Base-by-base conservation (phyloP, 805 yeast genomes). In the Starmerella stigmatis region DNA sequence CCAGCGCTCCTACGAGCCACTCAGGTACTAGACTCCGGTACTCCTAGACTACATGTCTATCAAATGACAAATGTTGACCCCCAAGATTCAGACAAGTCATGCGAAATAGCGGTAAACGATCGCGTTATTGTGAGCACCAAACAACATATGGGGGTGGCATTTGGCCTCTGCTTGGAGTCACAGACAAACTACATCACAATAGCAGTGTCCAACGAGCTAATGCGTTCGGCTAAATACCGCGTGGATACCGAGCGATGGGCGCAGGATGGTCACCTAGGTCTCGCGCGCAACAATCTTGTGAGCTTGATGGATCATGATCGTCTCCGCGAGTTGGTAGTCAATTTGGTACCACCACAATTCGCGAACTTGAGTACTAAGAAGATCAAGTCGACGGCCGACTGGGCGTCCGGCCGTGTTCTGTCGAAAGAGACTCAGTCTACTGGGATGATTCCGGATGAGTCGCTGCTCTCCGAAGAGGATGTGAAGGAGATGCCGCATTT, bases 231-330 rank as follows among this genome's bases (percentile, higher is more conserved):
- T 7, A 51, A 44, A 27, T 86, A 74, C 52, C 68, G 97, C 45
- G 69, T 89, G 25, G 97, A 89, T 22, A 30, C 88, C 21, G 97
- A 89, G 59, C 78, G 76, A 57, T 94, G 86, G 62, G 86, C 79
- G 38, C 72, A 78, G 64, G 79, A 75, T 45, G 78, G 75, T 53
- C 86, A 88, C 0, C 70, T 88, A 69, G 75, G 85, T 0, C 57
- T 80, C 27, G 86, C 95, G 0, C 66, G 96, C 36, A 82, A 65
- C 61, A 92, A 89, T 57, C 50, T 92, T 4, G 60, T 86, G 46
- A 78, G 81, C 49, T 60, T 89, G 36, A 79, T 89, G 55, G 56
- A 76, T 47, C 57, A 51, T 13, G 64, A 56, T 16, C 62, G 73
- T 27, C 51, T 60, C 16, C 47, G 84, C 16, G 57, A 59, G 32